Conservation (phyloP, 805 yeast species). For the Candida piceae region DNA sequence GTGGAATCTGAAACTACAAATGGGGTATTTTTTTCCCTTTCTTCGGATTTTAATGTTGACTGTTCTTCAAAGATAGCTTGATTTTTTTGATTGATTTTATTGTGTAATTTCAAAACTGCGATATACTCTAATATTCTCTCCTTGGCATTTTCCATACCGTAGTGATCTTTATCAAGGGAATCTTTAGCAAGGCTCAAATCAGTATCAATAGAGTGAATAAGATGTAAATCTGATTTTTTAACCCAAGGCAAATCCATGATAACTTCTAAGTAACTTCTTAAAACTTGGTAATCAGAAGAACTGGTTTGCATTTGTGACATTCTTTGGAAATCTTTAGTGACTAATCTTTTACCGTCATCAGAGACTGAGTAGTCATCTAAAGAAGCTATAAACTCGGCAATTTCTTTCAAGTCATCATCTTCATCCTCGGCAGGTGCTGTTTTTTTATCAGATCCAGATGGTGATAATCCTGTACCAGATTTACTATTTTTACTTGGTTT, state of each 20-base stretch:
- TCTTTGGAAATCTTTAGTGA: slow-evolving; percentile 49
- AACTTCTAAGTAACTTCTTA: slow-evolving; percentile 59
- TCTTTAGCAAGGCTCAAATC: slow-evolving; percentile 48
- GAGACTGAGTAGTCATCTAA: slow-evolving; percentile 31
- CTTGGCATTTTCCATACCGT: slow-evolving; percentile 70
- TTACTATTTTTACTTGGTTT: slow-evolving; percentile 1
- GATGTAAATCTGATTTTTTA: slow-evolving; percentile 21
- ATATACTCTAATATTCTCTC: slow-evolving; percentile 72
- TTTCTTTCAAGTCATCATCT: slow-evolving; percentile 34
- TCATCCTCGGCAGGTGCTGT: no score
- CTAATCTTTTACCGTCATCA: slow-evolving; percentile 37
- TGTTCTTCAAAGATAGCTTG: neutral
- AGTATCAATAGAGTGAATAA: slow-evolving; percentile 29
- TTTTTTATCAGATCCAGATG: no score
- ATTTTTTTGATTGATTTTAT: slow-evolving; percentile 13
- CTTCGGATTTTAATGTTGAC: slow-evolving; percentile 1
- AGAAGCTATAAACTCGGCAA: slow-evolving; percentile 27
- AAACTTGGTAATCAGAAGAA: slow-evolving; percentile 59
- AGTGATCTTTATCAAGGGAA: slow-evolving; percentile 72
- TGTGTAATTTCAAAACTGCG: slow-evolving; percentile 64
- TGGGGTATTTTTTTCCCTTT: neutral
- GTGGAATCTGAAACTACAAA: slow-evolving; percentile 4
- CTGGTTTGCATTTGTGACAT: slow-evolving; percentile 50
- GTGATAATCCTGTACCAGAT: no score
- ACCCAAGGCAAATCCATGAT: slow-evolving; percentile 62